A percentile compares a stretch with the other conserved stretches of the same genome.
Evolutionary conservation across 768 basidiomycete species (phyloP).

Genomic region (Pleurotus platypus): DNA sequence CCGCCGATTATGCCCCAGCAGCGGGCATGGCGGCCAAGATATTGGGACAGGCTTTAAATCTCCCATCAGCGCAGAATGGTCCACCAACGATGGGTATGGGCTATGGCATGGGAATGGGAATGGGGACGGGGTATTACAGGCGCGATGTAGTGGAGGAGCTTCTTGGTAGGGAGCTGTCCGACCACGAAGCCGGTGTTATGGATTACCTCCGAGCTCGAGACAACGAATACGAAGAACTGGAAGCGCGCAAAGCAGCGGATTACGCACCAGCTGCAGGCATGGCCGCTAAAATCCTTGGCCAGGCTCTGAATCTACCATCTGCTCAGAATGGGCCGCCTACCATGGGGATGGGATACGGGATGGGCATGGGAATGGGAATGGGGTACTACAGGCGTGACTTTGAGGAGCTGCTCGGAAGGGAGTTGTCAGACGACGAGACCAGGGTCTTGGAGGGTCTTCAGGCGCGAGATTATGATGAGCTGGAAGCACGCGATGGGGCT

Average conservation of each 20-base stretch:
- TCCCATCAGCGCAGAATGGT: neutral
- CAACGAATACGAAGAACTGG: neutral
- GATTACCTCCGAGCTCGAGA: neutral
- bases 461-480: neutral
- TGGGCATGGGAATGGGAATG: neutral
- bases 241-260: slow-evolving; percentile 2
- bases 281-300: neutral
- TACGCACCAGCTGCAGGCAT: neutral
- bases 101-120: neutral
- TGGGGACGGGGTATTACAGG: neutral
- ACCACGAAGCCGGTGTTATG: neutral
- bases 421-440: neutral
- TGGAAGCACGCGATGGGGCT: neutral
- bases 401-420: neutral
- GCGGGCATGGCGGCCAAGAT: slow-evolving; percentile 1
- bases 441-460: neutral
- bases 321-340: neutral
- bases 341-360: neutral
- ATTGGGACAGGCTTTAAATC: neutral
- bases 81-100: neutral
- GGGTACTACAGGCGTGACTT: neutral
- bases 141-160: neutral
- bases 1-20: slow-evolving; percentile 1
- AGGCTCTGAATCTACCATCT: neutral
- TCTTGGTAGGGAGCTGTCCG: neutral